phyloP scores from a whole-genome alignment of 257 asterid genomes.

The Avicennia marina region DNA sequence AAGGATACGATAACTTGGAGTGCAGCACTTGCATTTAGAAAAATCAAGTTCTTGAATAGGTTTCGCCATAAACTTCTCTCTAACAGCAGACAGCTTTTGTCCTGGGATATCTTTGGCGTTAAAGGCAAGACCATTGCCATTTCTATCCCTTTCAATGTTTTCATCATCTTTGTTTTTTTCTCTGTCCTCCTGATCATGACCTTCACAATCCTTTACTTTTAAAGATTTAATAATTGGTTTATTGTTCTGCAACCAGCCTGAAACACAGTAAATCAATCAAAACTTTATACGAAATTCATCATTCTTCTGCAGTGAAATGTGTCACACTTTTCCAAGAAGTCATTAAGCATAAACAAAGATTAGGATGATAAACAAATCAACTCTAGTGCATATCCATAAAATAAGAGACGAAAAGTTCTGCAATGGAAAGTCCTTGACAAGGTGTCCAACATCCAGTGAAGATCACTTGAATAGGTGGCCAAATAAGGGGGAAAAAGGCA shows the following conservation, averaged over 20 bases:
- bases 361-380: neutral
- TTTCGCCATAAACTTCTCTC: conserved; percentile 49
- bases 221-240: conserved; percentile 24
- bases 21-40: conserved; percentile 51
- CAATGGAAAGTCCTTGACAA: too few species aligned
- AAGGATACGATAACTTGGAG: conserved; percentile 51
- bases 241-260: conserved; percentile 43
- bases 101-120: conserved; percentile 34
- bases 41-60: conserved; percentile 84
- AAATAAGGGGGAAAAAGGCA: neutral
- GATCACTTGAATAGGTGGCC: neutral
- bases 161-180: conserved; percentile 27
- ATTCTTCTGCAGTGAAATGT: neutral
- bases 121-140: conserved; percentile 30
- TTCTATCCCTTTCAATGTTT: conserved; percentile 38
- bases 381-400: neutral
- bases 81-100: conserved; percentile 40
- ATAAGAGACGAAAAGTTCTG: too few species aligned
- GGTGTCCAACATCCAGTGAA: too few species aligned
- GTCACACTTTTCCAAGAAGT: neutral
- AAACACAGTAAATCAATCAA: conserved; percentile 16
- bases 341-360: neutral
- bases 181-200: conserved; percentile 33
- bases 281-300: neutral
- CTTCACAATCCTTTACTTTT: conserved; percentile 31